Conservation (phyloP, 2,329 filamentous ascomycete species). For the Monosporascus sp. region DNA sequence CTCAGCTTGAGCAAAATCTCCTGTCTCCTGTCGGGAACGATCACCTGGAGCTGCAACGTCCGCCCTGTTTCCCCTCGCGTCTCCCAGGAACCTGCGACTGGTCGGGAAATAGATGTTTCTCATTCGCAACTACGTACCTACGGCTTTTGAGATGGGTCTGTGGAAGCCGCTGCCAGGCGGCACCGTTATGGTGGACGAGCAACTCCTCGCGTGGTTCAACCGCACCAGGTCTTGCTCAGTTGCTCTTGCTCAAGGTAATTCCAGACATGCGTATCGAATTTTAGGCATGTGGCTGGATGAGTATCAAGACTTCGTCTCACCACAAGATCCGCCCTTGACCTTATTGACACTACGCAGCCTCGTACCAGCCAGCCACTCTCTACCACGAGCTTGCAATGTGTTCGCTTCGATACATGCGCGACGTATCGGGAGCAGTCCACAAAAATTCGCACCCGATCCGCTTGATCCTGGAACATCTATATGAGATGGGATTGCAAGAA, state of each 20-base stretch:
- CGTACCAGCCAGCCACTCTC: background rate
- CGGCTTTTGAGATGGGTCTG: background rate
- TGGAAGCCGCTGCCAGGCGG: background rate
- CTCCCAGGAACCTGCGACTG: background rate
- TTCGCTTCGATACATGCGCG: background rate
- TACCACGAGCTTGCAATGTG: background rate
- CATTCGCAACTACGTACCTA: background rate
- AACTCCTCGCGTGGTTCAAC: background rate
- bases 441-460: background rate
- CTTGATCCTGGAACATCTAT: background rate
- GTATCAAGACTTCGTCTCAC: background rate
- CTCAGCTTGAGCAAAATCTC: background rate
- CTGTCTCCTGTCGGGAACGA: background rate
- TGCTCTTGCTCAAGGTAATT: background rate
- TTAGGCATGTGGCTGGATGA: background rate
- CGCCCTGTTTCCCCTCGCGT: background rate
- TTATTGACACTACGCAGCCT: background rate
- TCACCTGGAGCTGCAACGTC: background rate
- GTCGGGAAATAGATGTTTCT: background rate
- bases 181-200: background rate
- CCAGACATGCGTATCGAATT: background rate
- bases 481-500: background rate
- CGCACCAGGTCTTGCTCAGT: background rate
- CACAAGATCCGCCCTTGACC: background rate
- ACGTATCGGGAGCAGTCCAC: background rate